Base-by-base conservation (phyloP, 2,329 filamentous ascomycete genomes). In the Boeremia lycopersici region DNA sequence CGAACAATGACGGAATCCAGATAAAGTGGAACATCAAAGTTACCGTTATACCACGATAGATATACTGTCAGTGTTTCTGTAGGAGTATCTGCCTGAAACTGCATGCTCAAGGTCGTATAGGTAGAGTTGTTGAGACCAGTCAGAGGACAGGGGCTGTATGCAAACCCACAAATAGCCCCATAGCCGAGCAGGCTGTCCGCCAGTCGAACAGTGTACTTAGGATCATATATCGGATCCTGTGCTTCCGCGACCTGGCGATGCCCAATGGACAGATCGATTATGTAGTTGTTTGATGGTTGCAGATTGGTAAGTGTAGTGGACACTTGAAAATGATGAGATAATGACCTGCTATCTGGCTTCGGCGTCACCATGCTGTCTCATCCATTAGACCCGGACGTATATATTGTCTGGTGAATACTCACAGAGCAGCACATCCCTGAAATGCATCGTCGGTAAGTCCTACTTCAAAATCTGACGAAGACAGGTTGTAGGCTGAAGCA, bases 31-130 rank as follows among this genome's bases (percentile, higher is more conserved):
- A 52, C 26, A 25, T 45, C 36, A 11, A 52, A 36, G 11, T 52
- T 52, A 6, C 49, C 49, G 7, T 52, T 52, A 12, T 52, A 52
- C 49, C 49, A 52, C 10, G 42, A 46, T 2, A 52, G 12, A 31
- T 52, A 52, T 15, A 52, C 42, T 2, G 35, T 41, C 15, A 52
- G 11, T 23, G n/a, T 31, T 17, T 52, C 35, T 1, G 38, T 33
- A 6, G 15, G 13, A 2, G 10, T 33, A 6, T 35, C 30, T 12
- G 49, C 49, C 8, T 34, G 35, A 12, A 52, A 46, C 3, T 12
- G 29, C 29, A 42, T 17, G 17, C 25, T 30, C 36, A 52, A 30
- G 3, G 7, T 12, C n/a, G 26, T 26, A 6, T 36, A 53, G 11
- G 26, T 17, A 1, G 49, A 53, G 17, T 33, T 19, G 17, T 42